These are phyloP conservation scores for Rhynchospora breviuscula DNA, from an alignment of 176 grass and related monocot genomes.

Conservation along the genomic window DNA sequence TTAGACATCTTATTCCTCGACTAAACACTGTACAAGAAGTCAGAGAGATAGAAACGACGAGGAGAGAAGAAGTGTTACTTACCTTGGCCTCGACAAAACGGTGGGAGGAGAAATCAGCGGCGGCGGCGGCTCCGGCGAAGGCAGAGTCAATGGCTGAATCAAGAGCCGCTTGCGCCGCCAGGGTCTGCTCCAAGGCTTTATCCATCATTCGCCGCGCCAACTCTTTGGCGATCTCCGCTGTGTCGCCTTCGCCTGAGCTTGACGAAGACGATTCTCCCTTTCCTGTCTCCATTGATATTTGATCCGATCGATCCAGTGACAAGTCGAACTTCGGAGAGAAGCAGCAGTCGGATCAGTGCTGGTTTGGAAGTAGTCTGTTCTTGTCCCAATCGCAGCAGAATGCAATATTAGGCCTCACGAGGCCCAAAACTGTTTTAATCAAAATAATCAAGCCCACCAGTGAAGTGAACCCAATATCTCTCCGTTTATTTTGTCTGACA, in stretches of 20 bases:
- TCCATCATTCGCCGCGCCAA: conserved; percentile 11
- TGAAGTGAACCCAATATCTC: too few species aligned
- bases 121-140: background rate
- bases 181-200: background rate
- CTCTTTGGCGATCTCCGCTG: conserved; percentile 14
- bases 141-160: conserved; percentile 24
- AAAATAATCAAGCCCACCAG: too few species aligned
- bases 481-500: too few species aligned
- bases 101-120: conserved; percentile 18
- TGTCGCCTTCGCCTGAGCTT: background rate
- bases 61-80: background rate
- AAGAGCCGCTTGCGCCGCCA: conserved; percentile 11
- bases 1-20: background rate
- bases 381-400: background rate
- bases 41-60: background rate
- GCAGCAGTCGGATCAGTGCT: background rate
- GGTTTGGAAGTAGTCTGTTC: background rate
- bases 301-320: background rate
- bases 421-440: too few species aligned
- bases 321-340: background rate
- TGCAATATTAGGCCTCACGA: background rate
- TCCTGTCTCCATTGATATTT: conserved; percentile 19
- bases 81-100: conserved; percentile 20
- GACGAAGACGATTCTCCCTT: conserved; percentile 17
- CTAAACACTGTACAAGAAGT: background rate